Evolutionary conservation across 2,329 filamentous ascomycete genomes (phyloP), one percentile per base, ranked within the genome.

Genomic region (Trichoderma arundinaceum): DNA sequence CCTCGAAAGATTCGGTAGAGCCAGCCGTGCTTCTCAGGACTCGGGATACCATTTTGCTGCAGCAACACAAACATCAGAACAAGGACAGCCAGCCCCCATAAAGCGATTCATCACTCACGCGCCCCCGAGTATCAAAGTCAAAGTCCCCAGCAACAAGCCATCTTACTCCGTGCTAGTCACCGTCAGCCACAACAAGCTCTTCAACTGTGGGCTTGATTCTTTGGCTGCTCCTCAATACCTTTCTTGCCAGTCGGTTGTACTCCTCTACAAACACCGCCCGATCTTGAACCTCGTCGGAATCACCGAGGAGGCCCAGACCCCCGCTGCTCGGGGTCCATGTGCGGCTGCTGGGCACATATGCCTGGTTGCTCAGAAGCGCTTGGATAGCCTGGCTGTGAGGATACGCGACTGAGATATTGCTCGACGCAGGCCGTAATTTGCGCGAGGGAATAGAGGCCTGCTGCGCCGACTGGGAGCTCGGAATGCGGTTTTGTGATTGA

Each of bases 231-330:
- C 8, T 1, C 9, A 69, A 38, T 67, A 88, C 87, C 81, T 85
- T 85, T 64, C 79, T 81, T 2, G 88, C 87, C 5, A 89, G 73
- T 4, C 80, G 78, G 72, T 90, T 90, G 74, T 88, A 90, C 69
- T 88, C 84, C 7, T 81, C 71, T 6, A 88, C 73, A 72, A 85
- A 86, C 2, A 75, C 71, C 1, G 76, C 73, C 35, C 85, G 79
- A 61, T 84, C 80, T 41, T 83, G 80, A 15, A 82, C 73, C 35
- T 83, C 82, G 46, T 86, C 84, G 4, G 76, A 76, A 61, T 86
- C 83, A 19, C 79, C 81, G 38, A 81, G 71, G 15, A 81, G 72
- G 2, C 79, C 82, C 17, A 79, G 70, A 38, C 84, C 84, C 44
- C 81, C 83, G 64, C 82, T 86, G 48, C 83, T 84, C 17, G 84